Evolutionary conservation across 306 rosid species (phyloP).

Genomic region (Trichosanthes cucumerina): DNA sequence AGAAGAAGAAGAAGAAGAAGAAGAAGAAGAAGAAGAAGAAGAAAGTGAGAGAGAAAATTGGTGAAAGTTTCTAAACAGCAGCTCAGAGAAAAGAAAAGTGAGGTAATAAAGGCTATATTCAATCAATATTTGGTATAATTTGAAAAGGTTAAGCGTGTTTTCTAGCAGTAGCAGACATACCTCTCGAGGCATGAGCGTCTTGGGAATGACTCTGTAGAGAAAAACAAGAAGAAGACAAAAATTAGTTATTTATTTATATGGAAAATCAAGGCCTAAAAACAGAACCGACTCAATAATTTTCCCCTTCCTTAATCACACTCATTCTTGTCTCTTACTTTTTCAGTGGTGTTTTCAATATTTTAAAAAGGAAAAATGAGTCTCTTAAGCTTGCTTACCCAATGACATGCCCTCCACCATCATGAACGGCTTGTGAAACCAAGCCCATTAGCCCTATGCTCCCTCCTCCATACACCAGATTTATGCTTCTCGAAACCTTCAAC

Average conservation of each 20-base stretch:
- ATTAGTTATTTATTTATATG: conserved; percentile 23
- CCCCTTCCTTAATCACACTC: conserved; percentile 13
- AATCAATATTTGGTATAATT: not conserved
- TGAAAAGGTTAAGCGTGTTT: conserved; percentile 27
- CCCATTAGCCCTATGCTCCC: conserved; percentile 82
- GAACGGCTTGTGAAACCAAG: conserved; percentile 76
- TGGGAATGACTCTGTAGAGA: conserved; percentile 77
- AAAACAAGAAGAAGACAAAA: conserved; percentile 32
- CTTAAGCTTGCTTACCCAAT: conserved; percentile 40
- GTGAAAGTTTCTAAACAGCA: not conserved
- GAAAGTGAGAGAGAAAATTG: not conserved
- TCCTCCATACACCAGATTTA: conserved; percentile 76
- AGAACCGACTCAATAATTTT: conserved; percentile 22
- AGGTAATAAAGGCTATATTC: conserved; percentile 3
- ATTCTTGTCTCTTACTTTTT: not conserved
- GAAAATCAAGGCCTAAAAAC: conserved; percentile 21
- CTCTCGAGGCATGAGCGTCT: conserved; percentile 90
- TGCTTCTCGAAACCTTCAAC: conserved; percentile 56
- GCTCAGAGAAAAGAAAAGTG: conserved; percentile 2
- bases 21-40: not conserved
- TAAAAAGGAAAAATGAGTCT: not conserved
- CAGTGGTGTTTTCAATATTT: not conserved
- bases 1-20: not conserved
- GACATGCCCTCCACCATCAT: conserved; percentile 69
- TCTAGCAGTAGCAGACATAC: conserved; percentile 40